Conservation (phyloP, 139 green algal genomes). For the Auxenochlorella pyrenoidosa region DNA sequence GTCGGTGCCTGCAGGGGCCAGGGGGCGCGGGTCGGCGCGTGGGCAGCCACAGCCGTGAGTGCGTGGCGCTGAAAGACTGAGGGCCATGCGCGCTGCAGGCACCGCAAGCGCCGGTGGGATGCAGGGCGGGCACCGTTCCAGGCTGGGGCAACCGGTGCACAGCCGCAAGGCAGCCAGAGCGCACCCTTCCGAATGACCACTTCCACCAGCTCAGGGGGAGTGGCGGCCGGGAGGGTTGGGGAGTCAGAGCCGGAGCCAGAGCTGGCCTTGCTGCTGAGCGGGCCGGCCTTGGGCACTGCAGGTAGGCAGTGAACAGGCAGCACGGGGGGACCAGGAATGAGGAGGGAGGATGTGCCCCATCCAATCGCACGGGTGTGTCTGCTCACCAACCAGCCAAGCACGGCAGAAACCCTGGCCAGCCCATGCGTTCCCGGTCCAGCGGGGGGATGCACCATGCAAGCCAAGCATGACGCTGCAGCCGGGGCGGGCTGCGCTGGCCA, state of each 20-base stretch:
- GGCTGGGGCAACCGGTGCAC: too few species aligned
- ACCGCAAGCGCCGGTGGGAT: neutral
- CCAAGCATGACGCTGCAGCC: too few species aligned
- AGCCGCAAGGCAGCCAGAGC: too few species aligned
- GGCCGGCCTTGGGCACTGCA: neutral
- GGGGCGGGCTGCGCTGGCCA: too few species aligned
- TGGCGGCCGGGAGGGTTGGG: neutral
- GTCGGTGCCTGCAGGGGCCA: conserved; percentile 10
- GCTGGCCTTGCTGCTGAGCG: neutral
- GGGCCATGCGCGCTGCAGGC: neutral
- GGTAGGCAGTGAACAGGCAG: neutral
- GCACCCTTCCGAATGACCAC: conserved; percentile 41
- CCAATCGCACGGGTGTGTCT: too few species aligned
- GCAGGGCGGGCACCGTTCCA: neutral
- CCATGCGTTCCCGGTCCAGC: too few species aligned
- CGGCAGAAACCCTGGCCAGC: too few species aligned
- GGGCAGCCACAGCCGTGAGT: neutral
- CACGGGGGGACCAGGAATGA: too few species aligned
- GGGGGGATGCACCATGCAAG: too few species aligned
- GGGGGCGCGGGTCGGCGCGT: neutral
- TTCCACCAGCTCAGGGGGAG: conserved; percentile 41
- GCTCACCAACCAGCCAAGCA: too few species aligned
- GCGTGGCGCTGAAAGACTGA: neutral
- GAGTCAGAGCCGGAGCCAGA: neutral
- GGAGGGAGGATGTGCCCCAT: neutral